Conservation (phyloP, 2,329 filamentous ascomycete genomes). For the Trichoderma semiorbis region DNA sequence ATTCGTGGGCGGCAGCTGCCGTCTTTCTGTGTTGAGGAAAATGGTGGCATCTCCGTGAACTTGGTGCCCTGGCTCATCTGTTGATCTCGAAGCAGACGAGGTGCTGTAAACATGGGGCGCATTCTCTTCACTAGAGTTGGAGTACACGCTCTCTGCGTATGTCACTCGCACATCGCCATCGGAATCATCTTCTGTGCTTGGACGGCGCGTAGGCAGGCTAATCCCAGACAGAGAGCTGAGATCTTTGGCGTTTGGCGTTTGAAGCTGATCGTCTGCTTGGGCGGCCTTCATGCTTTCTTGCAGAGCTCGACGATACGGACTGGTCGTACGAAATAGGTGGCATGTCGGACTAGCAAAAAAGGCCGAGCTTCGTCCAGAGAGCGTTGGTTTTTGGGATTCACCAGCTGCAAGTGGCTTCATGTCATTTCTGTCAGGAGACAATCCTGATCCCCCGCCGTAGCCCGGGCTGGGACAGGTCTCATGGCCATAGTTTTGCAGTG, state of each 20-base stretch:
- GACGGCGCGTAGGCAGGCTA: constrained; percentile 39
- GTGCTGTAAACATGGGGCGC: background rate
- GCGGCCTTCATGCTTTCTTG: constrained; percentile 43
- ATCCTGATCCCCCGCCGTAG: constrained; percentile 16
- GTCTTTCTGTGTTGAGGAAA: background rate
- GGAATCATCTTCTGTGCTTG: constrained; percentile 38
- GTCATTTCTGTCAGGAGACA: constrained; percentile 16
- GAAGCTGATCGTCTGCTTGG: constrained; percentile 26
- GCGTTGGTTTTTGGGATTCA: constrained; percentile 25
- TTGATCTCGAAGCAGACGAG: background rate
- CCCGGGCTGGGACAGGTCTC: constrained; percentile 17
- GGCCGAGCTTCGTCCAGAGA: constrained; percentile 44
- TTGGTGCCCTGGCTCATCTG: no score
- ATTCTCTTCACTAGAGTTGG: constrained; percentile 29
- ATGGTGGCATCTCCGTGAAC: constrained; percentile 19
- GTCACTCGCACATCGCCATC: constrained; percentile 35
- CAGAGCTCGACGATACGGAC: constrained; percentile 53
- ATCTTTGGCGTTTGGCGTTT: constrained; percentile 35
- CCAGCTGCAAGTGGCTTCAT: constrained; percentile 16
- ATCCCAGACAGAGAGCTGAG: constrained; percentile 40
- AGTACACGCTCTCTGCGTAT: constrained; percentile 51
- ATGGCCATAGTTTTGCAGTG: background rate
- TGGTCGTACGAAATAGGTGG: constrained; percentile 52
- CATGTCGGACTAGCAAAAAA: constrained; percentile 52
- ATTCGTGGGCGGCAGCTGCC: constrained; percentile 23